Conservation (phyloP, 306 rosid genomes). For the Urtica urens region DNA sequence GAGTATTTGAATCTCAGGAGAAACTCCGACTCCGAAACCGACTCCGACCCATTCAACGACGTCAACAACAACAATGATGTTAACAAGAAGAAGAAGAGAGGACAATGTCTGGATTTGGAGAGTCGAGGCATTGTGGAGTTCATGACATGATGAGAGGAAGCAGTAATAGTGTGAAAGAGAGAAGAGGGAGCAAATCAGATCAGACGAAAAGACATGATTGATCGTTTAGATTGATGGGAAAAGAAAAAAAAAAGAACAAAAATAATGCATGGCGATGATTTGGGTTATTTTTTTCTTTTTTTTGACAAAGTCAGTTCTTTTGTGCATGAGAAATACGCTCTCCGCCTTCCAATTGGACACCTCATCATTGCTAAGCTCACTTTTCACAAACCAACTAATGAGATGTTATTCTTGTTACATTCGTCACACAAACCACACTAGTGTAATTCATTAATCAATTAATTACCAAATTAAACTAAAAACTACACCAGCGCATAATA, state of each 20-base stretch:
- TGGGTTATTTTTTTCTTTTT: background rate
- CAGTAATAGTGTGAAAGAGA: constrained; percentile 2
- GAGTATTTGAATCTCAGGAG: constrained; percentile 56
- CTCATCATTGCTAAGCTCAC: background rate
- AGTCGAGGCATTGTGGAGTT: background rate
- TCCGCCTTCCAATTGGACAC: constrained; percentile 17
- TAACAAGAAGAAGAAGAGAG: background rate
- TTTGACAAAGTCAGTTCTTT: constrained; percentile 39
- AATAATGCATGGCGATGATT: too few species aligned
- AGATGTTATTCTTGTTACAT: too few species aligned
- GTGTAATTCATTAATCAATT: too few species aligned
- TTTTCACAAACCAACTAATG: background rate
- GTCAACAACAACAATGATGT: background rate
- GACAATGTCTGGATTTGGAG: background rate
- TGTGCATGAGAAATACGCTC: constrained; percentile 28
- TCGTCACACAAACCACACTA: too few species aligned
- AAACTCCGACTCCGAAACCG: constrained; percentile 14
- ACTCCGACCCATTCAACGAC: too few species aligned
- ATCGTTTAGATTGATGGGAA: too few species aligned
- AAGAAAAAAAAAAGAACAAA: background rate
- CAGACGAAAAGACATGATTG: too few species aligned
- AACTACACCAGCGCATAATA: too few species aligned
- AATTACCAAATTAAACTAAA: too few species aligned
- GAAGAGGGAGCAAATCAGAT: too few species aligned
- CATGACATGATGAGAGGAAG: background rate